Conservation (phyloP, 306 rosid species). For the Notholithocarpus densiflorus region DNA sequence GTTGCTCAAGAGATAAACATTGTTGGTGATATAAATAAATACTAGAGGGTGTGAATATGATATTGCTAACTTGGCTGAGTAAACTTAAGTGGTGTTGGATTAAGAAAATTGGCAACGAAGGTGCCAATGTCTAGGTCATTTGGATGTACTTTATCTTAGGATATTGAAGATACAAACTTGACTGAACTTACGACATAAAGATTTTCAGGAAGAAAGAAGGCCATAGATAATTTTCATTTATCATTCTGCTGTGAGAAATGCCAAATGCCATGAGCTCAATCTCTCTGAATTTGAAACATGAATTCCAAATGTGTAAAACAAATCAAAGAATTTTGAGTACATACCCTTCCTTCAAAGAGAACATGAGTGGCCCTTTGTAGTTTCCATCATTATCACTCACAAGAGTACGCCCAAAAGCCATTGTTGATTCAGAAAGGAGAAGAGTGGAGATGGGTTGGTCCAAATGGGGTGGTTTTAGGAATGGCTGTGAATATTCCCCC, state of each 20-base stretch:
- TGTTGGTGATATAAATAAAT: not conserved
- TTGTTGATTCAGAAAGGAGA: slow-evolving; percentile 84
- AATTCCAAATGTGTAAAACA: slow-evolving; percentile 26
- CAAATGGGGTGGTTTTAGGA: slow-evolving; percentile 96
- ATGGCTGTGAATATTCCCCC: slow-evolving; percentile 97
- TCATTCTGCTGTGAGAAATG: too few relatives aligned
- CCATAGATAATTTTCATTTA: not conserved
- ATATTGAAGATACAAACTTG: not conserved
- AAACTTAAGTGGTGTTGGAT: not conserved
- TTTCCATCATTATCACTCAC: slow-evolving; percentile 82
- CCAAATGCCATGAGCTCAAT: slow-evolving; percentile 26
- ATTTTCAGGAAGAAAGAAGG: not conserved
- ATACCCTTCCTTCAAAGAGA: slow-evolving; percentile 86
- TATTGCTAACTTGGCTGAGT: not conserved
- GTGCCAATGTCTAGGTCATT: not conserved
- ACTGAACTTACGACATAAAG: not conserved
- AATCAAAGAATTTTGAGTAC: slow-evolving; percentile 26
- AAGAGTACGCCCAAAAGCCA: slow-evolving; percentile 93
- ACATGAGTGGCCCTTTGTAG: slow-evolving; percentile 93
- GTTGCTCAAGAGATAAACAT: slow-evolving; percentile 1
- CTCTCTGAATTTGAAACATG: slow-evolving; percentile 23
- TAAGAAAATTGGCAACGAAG: not conserved
- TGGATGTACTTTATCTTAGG: not conserved
- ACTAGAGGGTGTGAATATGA: not conserved
- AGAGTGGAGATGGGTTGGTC: slow-evolving; percentile 93